A percentile compares a stretch with the other conserved stretches of the same genome.
phyloP scores from a whole-genome alignment of 352 stramenopile genomes.

The Globisporangium canariense region DNA sequence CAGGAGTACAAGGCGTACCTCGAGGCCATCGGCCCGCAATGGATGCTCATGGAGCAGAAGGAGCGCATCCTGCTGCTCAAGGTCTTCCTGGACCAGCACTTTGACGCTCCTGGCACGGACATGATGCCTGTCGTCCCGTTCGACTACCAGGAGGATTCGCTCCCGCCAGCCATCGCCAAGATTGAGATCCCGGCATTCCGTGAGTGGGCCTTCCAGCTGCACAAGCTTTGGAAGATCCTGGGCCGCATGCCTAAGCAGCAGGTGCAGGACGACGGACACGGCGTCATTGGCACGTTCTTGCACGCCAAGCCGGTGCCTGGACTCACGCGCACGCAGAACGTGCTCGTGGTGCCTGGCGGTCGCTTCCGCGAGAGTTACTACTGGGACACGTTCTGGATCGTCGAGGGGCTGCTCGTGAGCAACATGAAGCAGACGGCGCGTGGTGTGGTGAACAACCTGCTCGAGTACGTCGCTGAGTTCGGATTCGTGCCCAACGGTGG shows the following conservation, averaged over 20 bases:
- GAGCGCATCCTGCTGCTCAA: constrained; percentile 31
- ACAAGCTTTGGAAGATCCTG: constrained; percentile 73
- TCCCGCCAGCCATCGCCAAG: constrained; percentile 25
- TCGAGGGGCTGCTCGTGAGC: constrained; percentile 81
- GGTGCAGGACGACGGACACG: constrained; percentile 5
- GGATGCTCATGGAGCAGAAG: constrained; percentile 14
- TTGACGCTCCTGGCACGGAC: constrained; percentile 55
- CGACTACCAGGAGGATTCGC: constrained; percentile 38
- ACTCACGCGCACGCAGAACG: constrained; percentile 37
- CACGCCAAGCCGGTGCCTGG: constrained; percentile 36
- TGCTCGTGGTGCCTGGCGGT: constrained; percentile 84
- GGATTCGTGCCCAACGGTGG: constrained; percentile 89
- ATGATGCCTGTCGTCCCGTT: constrained; percentile 30
- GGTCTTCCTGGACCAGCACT: constrained; percentile 59
- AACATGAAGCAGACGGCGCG: constrained; percentile 73
- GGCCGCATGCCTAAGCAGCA: constrained; percentile 41
- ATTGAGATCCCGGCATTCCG: constrained; percentile 23
- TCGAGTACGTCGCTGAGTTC: constrained; percentile 82
- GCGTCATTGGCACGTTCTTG: constrained; percentile 54
- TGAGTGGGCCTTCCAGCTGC: constrained; percentile 48
- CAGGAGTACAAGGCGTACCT: constrained; percentile 28
- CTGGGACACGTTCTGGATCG: constrained; percentile 93
- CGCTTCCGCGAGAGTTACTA: constrained; percentile 93
- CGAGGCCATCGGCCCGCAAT: constrained; percentile 22
- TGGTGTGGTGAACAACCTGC: constrained; percentile 80